These are phyloP conservation scores for Turnera subulata DNA, from an alignment of 345 rosid species.

Conservation along the genomic window DNA sequence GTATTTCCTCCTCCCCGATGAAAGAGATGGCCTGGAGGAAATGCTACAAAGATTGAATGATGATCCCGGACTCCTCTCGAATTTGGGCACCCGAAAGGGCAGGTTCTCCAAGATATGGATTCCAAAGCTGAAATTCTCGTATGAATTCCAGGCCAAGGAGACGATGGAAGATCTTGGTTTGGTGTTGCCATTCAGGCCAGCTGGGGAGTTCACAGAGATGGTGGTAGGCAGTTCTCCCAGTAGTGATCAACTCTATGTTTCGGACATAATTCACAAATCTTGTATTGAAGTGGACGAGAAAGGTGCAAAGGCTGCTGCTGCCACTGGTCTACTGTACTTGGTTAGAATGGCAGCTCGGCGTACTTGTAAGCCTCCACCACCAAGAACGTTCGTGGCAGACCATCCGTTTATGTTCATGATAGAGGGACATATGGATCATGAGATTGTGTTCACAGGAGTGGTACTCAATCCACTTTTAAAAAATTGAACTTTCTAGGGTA, in stretches of 20 bases:
- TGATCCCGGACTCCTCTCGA: neutral
- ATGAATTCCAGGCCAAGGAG: no score
- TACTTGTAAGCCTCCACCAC: no score
- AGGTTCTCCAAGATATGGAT: slow-evolving; percentile 24
- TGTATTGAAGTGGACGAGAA: slow-evolving; percentile 38
- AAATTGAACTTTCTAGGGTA: no score
- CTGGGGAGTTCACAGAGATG: slow-evolving; percentile 26
- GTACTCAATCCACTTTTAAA: no score
- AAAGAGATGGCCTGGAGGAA: neutral
- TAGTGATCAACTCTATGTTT: neutral
- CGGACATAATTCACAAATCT: slow-evolving; percentile 26
- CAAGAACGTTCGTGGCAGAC: no score
- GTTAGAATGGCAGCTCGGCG: no score
- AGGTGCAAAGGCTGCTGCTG: slow-evolving; percentile 35
- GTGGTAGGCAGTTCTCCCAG: slow-evolving; percentile 7
- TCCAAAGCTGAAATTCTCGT: slow-evolving; percentile 25
- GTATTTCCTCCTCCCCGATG: slow-evolving; percentile 14
- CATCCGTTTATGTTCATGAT: no score
- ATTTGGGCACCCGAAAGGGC: neutral
- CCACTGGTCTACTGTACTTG: no score
- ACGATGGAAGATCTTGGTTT: slow-evolving; percentile 22
- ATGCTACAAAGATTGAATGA: neutral
- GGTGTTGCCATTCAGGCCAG: slow-evolving; percentile 11
- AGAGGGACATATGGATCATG: no score
- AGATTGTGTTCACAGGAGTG: no score